Conservation (phyloP, 306 rosid genomes). For the Lathyrus aphaca region DNA sequence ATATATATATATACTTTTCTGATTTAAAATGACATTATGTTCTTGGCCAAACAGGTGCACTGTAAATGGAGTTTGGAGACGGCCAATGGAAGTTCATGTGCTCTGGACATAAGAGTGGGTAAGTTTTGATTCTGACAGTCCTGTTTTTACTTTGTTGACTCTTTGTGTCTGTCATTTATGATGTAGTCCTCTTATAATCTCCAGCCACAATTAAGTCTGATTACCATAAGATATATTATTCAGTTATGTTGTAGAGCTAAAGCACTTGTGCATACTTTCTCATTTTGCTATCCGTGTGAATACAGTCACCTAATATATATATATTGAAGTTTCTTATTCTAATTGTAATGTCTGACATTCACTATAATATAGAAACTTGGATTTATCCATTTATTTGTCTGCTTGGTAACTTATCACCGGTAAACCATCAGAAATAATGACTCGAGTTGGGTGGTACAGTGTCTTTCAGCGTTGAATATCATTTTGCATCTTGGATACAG, state of each 20-base stretch:
- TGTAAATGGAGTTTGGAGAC: conserved; percentile 81
- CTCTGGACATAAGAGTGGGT: conserved; percentile 86
- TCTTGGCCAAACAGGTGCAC: conserved; percentile 69
- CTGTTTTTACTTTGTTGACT: conserved; percentile 13
- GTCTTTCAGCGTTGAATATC: neutral
- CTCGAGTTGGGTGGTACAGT: neutral
- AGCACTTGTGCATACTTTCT: neutral
- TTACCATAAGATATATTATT: conserved; percentile 11
- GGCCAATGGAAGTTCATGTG: conserved; percentile 59
- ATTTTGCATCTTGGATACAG: conserved; percentile 6
- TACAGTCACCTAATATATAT: conserved; percentile 11
- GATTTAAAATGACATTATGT: conserved; percentile 29
- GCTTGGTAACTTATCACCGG: conserved; percentile 1
- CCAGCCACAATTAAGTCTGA: conserved; percentile 15
- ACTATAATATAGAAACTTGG: conserved; percentile 14
- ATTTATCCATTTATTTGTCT: neutral
- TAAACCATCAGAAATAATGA: conserved; percentile 1
- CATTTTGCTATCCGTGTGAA: neutral
- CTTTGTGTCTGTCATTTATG: neutral
- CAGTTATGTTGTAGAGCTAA: conserved; percentile 15
- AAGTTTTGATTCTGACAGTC: conserved; percentile 48
- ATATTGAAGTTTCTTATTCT: neutral
- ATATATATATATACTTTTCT: no score
- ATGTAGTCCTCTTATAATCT: conserved; percentile 26
- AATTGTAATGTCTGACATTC: neutral